Evolutionary conservation across 2,329 filamentous ascomycete genomes (phyloP).

Genomic region (Coccinonectria pachysandricola): DNA sequence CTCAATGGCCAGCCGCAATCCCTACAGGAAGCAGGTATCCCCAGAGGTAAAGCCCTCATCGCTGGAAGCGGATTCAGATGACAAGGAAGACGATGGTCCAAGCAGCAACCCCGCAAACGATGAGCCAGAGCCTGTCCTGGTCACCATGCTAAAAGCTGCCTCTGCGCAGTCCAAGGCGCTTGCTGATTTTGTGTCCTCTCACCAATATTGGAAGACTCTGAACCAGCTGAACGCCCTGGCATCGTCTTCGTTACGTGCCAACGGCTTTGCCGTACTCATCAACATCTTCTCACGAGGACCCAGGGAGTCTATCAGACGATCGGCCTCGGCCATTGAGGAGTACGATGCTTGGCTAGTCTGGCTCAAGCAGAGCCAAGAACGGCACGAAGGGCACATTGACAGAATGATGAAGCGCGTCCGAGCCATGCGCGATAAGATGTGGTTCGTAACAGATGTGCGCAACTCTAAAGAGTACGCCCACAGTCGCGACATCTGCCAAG

Average conservation of each 20-base stretch:
- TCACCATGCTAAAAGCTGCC: conserved; percentile 67
- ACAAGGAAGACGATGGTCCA: conserved; percentile 3
- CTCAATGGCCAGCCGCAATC: conserved; percentile 47
- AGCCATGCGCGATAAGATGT: conserved; percentile 89
- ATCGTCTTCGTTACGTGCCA: conserved; percentile 49
- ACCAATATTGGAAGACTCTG: conserved; percentile 76
- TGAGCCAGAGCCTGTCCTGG: conserved; percentile 44
- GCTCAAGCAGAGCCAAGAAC: conserved; percentile 72
- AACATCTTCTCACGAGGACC: conserved; percentile 66
- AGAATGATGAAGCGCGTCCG: conserved; percentile 64
- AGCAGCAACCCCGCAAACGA: conserved; percentile 18
- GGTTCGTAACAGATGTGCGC: conserved; percentile 91
- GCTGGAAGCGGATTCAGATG: conserved; percentile 3
- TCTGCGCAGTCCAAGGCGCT: conserved; percentile 67
- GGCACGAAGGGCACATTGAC: conserved; percentile 63
- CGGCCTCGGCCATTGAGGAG: conserved; percentile 63
- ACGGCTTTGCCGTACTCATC: conserved; percentile 61
- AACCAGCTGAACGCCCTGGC: conserved; percentile 58
- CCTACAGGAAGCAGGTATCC: conserved; percentile 35
- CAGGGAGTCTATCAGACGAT: conserved; percentile 57
- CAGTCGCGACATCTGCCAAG: conserved; percentile 73
- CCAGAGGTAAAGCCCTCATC: conserved; percentile 7
- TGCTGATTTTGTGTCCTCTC: conserved; percentile 73
- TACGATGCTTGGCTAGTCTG: conserved; percentile 76
- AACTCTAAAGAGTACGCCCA: conserved; percentile 84